Evolutionary conservation across 2,329 filamentous ascomycete genomes (phyloP), one percentile per base, ranked within the genome.

Genomic region (Polychaeton citri): DNA sequence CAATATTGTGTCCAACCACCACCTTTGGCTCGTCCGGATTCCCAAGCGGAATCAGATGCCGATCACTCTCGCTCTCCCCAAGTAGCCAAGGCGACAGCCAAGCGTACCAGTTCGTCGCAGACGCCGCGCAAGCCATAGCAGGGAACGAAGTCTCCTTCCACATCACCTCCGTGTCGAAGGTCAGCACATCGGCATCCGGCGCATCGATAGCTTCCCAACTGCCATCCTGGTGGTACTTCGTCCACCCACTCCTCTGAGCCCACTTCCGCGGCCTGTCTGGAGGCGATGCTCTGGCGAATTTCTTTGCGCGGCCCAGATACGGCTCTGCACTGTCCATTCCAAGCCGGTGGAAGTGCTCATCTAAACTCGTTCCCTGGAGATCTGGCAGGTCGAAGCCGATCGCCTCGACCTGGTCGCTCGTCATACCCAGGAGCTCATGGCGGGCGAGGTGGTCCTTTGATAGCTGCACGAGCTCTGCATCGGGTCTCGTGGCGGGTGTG

Each of bases 1-100:
- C 90, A 39, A 98, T 76, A 46, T 98, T 98, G 61, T 98, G 90
- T 2, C 90, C 90, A 16, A 98, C 75, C 30, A 98, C 71, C 34
- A 98, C 73, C 32, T 86, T 76, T 17, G 81, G 71, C 43, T 74
- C 69, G 2, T 65, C 66, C 6, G 79, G 74, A 49, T 95, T 79
- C 19, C 90, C 92, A 5, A 98, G 62, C 0, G 92, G 86, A 33
- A 98, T 79, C 9, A 98, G 64, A 41, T 98, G 88, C 33, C 75
- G 72, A 51, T 84, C 72, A 20, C 76, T 76, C 21, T 81, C 65
- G 1, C 83, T 79, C 63, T 96, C 84, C 19, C 78, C 82, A 13
- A 98, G 62, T 21, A 98, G 64, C 88, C 88, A 98, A 0, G 90
- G 90, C 9, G 90, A 98, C 36, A 98, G 60, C 90, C 90, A 98